A percentile compares a stretch with the other conserved stretches of the same genome.
phyloP scores from a whole-genome alignment of 129 eudicot genomes.

The Ambrosia artemisiifolia region DNA sequence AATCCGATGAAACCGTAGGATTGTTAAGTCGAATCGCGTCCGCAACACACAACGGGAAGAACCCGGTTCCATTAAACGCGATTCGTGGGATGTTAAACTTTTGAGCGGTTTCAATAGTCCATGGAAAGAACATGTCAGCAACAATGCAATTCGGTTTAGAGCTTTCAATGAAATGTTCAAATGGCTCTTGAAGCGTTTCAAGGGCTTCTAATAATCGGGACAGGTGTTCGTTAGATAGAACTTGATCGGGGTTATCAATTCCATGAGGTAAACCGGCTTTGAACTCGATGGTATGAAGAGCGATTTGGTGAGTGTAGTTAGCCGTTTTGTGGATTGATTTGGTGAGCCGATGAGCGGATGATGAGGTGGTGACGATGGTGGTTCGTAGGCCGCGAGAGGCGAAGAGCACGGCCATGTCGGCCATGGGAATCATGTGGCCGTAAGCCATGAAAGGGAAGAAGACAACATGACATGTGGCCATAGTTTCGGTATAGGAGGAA shows the following conservation, averaged over 20 bases:
- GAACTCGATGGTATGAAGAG: slow-evolving; percentile 22
- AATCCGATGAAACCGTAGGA: slow-evolving; percentile 47
- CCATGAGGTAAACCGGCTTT: slow-evolving; percentile 41
- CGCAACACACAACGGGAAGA: slow-evolving; percentile 36
- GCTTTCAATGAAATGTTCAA: slow-evolving; percentile 45
- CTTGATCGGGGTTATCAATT: slow-evolving; percentile 37
- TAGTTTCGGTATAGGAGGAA: not conserved
- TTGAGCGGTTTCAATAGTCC: slow-evolving; percentile 58
- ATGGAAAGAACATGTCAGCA: slow-evolving; percentile 48
- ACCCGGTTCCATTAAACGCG: slow-evolving; percentile 56
- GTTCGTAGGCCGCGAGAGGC: slow-evolving; percentile 42
- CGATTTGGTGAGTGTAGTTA: slow-evolving; percentile 16
- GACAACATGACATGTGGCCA: slow-evolving; percentile 26
- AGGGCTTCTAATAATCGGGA: slow-evolving; percentile 26
- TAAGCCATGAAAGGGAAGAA: slow-evolving; percentile 55
- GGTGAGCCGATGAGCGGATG: slow-evolving; percentile 31
- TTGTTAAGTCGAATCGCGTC: slow-evolving; percentile 19
- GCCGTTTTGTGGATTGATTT: slow-evolving; percentile 29
- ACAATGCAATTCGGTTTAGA: slow-evolving; percentile 39
- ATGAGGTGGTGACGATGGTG: slow-evolving; percentile 57
- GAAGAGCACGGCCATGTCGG: slow-evolving; percentile 66
- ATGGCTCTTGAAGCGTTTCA: slow-evolving; percentile 41
- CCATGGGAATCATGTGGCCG: slow-evolving; percentile 63
- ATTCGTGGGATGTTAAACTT: slow-evolving; percentile 57
- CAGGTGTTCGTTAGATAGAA: not conserved